Evolutionary conservation across 116 monocot genomes (phyloP), one percentile per base, ranked within the genome.

Genomic region (Zostera marina): DNA sequence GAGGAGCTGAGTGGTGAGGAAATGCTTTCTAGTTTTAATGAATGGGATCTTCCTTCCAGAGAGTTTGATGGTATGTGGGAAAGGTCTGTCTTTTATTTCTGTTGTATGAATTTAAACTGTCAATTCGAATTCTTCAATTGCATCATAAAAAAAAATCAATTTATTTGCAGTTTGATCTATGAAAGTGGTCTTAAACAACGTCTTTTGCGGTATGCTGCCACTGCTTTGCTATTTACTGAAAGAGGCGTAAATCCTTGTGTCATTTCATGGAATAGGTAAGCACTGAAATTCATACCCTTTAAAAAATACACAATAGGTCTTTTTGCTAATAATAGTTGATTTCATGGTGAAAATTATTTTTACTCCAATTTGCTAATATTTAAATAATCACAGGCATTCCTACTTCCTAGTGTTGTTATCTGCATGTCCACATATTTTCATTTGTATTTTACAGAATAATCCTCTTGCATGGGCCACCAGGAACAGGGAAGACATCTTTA

Each of bases 1-100:
- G 86, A 98, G 68, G 98, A 98, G 61, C 63, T 77, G 24, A 81
- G 79, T 69, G 86, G 78, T 65, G 98, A 81, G 60, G 90, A 83
- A 41, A 72, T 73, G 65, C 90, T 98, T 71, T 80, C 98, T 21
- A 90, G 83, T 70, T 98, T 98, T 54, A 77, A 81, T 73, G 90
- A 98, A 54, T 90, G 98, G 98, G 61, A 68, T 67, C 74, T 98
- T 46, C 90, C 98, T 44, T 74, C 79, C 24, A 83, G 62, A 62
- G 98, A 98, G 72, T 90, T 86, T 75, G 90, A 89, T 72, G 81
- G 98, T 66, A 53, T 98, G 68, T 98, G 98, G 98, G 90, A 98
- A 70, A 98, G 98, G 98, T 96, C 63, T 38, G 68, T 59, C 15
- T 14, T 21, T 4, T 41, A 8, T 8, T 15, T 17, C 17, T 48